Evolutionary conservation across 2,329 filamentous ascomycete species (phyloP).

Genomic region (Stagonosporopsis cucurbitacearum): DNA sequence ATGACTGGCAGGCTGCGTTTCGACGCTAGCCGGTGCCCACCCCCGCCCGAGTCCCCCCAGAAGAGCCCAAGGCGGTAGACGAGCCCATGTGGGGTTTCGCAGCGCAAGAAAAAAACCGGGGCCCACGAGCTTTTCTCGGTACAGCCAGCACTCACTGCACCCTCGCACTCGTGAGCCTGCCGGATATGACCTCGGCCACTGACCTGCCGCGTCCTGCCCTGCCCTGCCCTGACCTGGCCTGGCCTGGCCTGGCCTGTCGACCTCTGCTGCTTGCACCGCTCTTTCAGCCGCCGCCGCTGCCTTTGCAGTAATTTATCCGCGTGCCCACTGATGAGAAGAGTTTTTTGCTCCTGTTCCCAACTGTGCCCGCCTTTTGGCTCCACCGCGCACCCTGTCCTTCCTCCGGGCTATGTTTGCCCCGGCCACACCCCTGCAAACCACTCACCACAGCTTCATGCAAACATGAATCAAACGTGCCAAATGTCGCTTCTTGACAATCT

Average conservation of each 20-base stretch:
- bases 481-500: constrained; percentile 2
- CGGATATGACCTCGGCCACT: constrained; percentile 16
- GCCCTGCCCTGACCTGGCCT: too few relatives aligned
- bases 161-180: neutral
- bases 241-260: too few relatives aligned
- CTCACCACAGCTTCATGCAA: neutral
- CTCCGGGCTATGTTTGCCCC: neutral
- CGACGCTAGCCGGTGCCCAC: constrained; percentile 1
- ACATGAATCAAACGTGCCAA: neutral
- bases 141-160: too few relatives aligned
- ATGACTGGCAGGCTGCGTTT: constrained; percentile 1
- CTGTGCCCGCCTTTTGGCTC: too few relatives aligned
- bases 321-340: neutral
- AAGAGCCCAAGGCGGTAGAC: neutral
- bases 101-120: constrained; percentile 3
- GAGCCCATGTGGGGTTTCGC: constrained; percentile 15
- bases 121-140: constrained; percentile 15
- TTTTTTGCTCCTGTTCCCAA: too few relatives aligned
- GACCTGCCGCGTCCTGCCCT: too few relatives aligned
- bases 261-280: neutral
- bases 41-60: constrained; percentile 13
- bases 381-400: too few relatives aligned
- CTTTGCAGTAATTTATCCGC: constrained; percentile 19
- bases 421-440: neutral
- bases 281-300: neutral